Base-by-base conservation (phyloP, 345 rosid genomes). In the Rhizophora apiculata region DNA sequence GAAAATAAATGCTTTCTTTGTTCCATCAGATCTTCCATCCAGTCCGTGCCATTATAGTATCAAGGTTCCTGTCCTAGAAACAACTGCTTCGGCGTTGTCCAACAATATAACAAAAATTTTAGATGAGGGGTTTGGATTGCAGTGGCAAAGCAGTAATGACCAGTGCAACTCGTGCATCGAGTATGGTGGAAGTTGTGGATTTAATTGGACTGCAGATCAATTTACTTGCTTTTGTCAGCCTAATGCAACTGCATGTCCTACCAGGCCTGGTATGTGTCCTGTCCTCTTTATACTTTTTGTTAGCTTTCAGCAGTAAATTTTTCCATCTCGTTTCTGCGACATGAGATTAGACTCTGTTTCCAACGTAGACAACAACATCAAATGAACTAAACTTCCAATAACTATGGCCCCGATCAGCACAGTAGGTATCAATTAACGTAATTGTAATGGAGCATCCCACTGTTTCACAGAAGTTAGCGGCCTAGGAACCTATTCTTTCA, bases 151-250 rank as follows among this genome's bases (percentile, higher is more conserved):
- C 19, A n/a, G 64, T 31, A 53, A 5, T 30, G 70, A 30, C 21
- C 34, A 68, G 19, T 71, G 76, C 68, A 60, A 26, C 21, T 20
- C 6, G 13, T 72, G 76, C 48, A 46, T 0, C 7, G 54, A 64
- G 7, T 73, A 74, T 10, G 68, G 69, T 16, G 62, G 78, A 22
- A 10, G 19, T 30, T 70, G 78, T 8, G 69, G 72, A 56, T 78
- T 27, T 37, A 56, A 70, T 57, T 21, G 34, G 0, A 65, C 57
- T 1, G 7, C 57, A 24, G 48, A 13, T 37, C 43, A 13, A 27
- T 75, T 72, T 71, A 5, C 68, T 60, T 75, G 79, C 63, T 72
- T 72, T 72, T 72, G 77, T 51, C 72, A 49, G 15, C 65, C 77
- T 8, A 27, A 61, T 49, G 57, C 43, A 64, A 68, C 6, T 24